Percentiles rank a stretch among this genome's conserved stretches.
Conservation (phyloP, 225 moss, liverwort and hornwort species). For the Asterella californica region DNA sequence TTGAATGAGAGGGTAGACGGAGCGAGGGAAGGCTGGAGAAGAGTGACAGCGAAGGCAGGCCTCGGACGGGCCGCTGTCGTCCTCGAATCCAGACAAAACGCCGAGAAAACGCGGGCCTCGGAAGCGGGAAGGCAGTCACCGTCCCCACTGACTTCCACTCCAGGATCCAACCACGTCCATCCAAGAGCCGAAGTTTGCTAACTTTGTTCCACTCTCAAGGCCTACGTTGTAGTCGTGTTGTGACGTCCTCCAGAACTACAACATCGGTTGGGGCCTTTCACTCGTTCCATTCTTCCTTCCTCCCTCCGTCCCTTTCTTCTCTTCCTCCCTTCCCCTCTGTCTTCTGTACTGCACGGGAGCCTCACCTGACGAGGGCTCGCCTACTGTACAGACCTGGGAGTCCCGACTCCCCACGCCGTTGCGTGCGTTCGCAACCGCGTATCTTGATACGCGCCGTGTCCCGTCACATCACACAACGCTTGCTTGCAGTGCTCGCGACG, state of each 20-base stretch:
- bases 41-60: conserved; percentile 8
- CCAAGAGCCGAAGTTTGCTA: too few species aligned
- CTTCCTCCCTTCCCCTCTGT: background rate
- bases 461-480: background rate
- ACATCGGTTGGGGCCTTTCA: too few species aligned
- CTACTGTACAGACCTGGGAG: too few species aligned
- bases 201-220: background rate
- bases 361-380: too few species aligned
- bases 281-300: too few species aligned
- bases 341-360: background rate
- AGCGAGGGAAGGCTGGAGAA: background rate
- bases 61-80: too few species aligned
- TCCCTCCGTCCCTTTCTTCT: background rate
- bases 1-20: background rate
- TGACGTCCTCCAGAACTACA: background rate
- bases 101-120: conserved; percentile 11
- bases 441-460: background rate
- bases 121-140: background rate
- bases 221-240: background rate
- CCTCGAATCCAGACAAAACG: background rate
- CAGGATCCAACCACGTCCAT: background rate
- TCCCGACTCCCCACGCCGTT: too few species aligned
- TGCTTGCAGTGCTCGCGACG: background rate
- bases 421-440: too few species aligned
- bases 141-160: background rate